Evolutionary conservation across 257 asterid species (phyloP).

Genomic region (Fraxinus quadrangulata): DNA sequence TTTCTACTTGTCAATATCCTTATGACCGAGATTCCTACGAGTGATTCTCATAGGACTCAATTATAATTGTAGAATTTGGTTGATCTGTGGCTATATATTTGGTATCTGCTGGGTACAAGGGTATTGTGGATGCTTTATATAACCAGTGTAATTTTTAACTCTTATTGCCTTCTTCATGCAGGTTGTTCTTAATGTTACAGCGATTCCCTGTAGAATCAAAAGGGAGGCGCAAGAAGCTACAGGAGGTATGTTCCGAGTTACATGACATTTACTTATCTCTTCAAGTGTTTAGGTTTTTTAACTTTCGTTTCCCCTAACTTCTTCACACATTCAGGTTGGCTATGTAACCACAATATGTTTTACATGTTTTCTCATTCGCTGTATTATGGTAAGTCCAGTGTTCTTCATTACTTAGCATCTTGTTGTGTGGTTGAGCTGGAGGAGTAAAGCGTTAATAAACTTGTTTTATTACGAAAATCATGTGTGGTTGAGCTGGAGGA

Average conservation of each 20-base stretch:
- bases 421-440: background rate
- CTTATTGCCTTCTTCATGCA: slow-evolving; percentile 31
- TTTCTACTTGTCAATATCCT: background rate
- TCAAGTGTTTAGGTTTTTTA: background rate
- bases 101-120: background rate
- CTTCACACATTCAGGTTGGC: slow-evolving; percentile 74
- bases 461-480: too few species aligned
- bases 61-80: background rate
- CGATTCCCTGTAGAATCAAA: slow-evolving; percentile 96
- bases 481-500: background rate
- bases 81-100: background rate
- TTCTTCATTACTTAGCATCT: background rate
- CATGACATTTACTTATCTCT: slow-evolving; percentile 13
- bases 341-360: slow-evolving; percentile 94
- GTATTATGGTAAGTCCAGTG: slow-evolving; percentile 78
- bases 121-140: background rate
- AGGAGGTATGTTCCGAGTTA: slow-evolving; percentile 62
- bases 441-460: too few species aligned
- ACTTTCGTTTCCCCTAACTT: slow-evolving; percentile 18
- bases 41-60: background rate
- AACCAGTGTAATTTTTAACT: background rate
- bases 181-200: slow-evolving; percentile 89
- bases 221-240: slow-evolving; percentile 94
- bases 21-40: background rate
- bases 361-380: slow-evolving; percentile 82